Evolutionary conservation across 208 protist species (phyloP), one percentile per base, ranked within the genome.

Genomic region (Balamuthia mandrillaris): DNA sequence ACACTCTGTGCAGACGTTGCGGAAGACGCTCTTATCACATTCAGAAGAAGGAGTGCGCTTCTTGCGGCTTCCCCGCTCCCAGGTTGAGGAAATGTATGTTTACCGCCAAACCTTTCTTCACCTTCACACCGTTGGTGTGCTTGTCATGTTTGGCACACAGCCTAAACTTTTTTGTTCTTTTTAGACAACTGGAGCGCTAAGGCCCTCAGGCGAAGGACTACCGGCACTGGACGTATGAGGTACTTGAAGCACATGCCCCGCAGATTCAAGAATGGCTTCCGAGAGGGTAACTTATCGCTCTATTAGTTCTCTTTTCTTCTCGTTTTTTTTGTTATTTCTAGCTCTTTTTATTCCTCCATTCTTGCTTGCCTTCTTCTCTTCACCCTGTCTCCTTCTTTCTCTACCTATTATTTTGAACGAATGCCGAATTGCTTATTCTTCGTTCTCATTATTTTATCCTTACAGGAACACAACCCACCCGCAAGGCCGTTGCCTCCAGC

Each of bases 1-100:
- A 99, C 95, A 97, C 95, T 81, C 89, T 98, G 74, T 99, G 98
- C 95, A 91, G 94, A 81, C 95, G 98, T 89, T 99, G 98, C 91
- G 98, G 97, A 63, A 88, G 92, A 63, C 94, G 97, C 84, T 92
- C 97, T 14, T 99, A 96, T 92, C 98, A 99, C 92, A 94, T 98
- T 66, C 97, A 99, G 95, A 98, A 98, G 95, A 91, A 96, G 89
- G 94, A 89, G 37, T 99, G 98, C 93, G 94, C 95, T 86, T 95
- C 97, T 66, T 99, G 98, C 92, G 97, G 94, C 70, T 99, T 96
- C 94, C 98, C 98, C 56, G 91, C 95, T 51, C 88, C 97, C 39
- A 96, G 96, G 86, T 95, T 96, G 87, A 94, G 98, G 86, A 95
- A 74, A 44, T 96, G 91, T 95, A 84, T 39, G 89, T 49, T 44